Evolutionary conservation across 352 stramenopile species (phyloP).

Genomic region (Aphanomyces astaci): DNA sequence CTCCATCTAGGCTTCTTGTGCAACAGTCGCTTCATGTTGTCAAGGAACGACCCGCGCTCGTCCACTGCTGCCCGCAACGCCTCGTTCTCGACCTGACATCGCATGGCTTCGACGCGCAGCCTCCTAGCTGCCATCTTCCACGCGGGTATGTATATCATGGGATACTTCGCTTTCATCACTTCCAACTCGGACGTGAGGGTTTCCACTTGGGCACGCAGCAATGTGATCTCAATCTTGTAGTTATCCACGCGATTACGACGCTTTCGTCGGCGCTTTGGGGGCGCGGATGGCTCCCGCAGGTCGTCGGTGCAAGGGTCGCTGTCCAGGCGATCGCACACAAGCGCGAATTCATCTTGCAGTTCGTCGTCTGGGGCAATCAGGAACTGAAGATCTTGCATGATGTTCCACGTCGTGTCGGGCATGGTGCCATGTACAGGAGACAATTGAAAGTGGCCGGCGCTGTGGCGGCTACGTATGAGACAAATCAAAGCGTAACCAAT

Average conservation of each 20-base stretch:
- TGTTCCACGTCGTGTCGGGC: neutral
- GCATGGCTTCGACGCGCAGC: neutral
- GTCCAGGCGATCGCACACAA: neutral
- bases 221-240: neutral
- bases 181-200: neutral
- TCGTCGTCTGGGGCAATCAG: neutral
- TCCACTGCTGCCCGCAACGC: neutral
- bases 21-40: neutral
- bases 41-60: neutral
- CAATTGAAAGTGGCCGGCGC: too few relatives aligned
- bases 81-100: neutral
- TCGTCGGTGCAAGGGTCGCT: neutral
- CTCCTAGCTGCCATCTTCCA: neutral
- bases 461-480: too few relatives aligned
- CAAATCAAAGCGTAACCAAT: neutral
- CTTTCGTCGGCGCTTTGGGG: neutral
- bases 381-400: neutral
- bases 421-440: too few relatives aligned
- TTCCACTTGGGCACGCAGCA: slow-evolving; percentile 1
- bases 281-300: too few relatives aligned
- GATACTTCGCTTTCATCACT: neutral
- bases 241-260: neutral
- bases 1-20: slow-evolving; percentile 3
- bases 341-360: neutral
- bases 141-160: neutral